Evolutionary conservation across 176 grass and related monocot genomes (phyloP).

Genomic region (Canna indica): DNA sequence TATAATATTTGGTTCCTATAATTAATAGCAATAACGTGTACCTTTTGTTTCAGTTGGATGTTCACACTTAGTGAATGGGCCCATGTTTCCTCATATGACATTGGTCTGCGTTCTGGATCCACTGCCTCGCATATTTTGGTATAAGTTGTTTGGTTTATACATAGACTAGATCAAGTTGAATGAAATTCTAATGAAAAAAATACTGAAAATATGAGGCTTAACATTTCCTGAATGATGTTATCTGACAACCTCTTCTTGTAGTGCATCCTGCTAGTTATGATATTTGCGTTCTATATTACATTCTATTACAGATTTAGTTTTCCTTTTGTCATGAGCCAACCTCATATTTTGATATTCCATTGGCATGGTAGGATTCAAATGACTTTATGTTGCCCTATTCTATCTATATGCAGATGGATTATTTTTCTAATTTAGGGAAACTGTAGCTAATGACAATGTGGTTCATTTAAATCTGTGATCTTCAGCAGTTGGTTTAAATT

Average conservation of each 20-base stretch:
- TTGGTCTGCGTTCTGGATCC: slow-evolving; percentile 84
- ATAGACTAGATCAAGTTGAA: not conserved
- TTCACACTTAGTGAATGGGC: slow-evolving; percentile 97
- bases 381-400: too few relatives aligned
- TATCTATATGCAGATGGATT: too few relatives aligned
- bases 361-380: too few relatives aligned
- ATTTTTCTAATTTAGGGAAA: too few relatives aligned
- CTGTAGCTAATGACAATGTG: too few relatives aligned
- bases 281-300: not conserved
- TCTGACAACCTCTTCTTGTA: not conserved
- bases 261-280: not conserved
- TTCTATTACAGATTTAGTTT: too few relatives aligned
- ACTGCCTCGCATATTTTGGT: slow-evolving; percentile 91
- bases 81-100: slow-evolving; percentile 75
- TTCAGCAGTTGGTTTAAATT: too few relatives aligned
- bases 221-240: not conserved
- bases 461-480: too few relatives aligned
- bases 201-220: not conserved
- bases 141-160: slow-evolving; percentile 12
- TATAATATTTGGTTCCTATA: not conserved
- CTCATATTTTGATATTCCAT: too few relatives aligned
- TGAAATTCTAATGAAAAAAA: not conserved
- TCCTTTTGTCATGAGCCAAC: too few relatives aligned
- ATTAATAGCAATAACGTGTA: not conserved
- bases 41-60: slow-evolving; percentile 58